Conservation (phyloP, 1,139 yeast species). For the Pichia sp. region DNA sequence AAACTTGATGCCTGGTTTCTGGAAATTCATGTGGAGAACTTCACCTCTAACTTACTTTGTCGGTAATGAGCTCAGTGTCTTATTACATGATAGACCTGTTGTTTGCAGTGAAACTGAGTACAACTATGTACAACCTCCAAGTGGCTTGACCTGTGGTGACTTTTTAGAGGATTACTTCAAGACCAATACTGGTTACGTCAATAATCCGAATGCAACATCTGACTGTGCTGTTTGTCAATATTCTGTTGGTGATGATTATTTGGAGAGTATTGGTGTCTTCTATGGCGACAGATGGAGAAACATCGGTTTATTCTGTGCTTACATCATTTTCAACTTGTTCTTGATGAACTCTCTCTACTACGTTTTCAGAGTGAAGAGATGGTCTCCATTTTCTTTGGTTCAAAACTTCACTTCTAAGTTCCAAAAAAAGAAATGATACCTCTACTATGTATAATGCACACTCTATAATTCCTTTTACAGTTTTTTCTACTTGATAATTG, state of each 20-base stretch:
- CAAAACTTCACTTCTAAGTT: too few relatives aligned
- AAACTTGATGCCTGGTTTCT: constrained; percentile 55
- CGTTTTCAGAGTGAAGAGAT: constrained; percentile 11
- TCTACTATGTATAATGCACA: too few relatives aligned
- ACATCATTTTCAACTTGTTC: constrained; percentile 42
- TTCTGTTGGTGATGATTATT: constrained; percentile 46
- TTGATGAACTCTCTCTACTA: constrained; percentile 14
- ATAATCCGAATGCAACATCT: constrained; percentile 41
- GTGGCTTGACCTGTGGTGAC: constrained; percentile 47
- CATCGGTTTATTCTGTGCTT: constrained; percentile 54
- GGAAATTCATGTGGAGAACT: constrained; percentile 61
- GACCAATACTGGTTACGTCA: constrained; percentile 44
- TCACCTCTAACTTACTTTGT: constrained; percentile 64
- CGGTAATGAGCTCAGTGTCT: constrained; percentile 43
- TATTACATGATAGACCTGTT: constrained; percentile 49
- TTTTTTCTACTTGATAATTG: too few relatives aligned
- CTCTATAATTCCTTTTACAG: too few relatives aligned
- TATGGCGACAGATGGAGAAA: constrained; percentile 57
- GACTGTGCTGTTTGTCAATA: constrained; percentile 55
- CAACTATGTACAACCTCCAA: constrained; percentile 45
- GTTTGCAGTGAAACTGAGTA: constrained; percentile 45
- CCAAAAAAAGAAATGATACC: not conserved
- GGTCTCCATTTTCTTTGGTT: too few relatives aligned
- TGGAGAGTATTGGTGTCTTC: constrained; percentile 37
- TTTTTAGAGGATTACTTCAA: constrained; percentile 35